These are phyloP conservation scores for Colletotrichum tanaceti DNA, from an alignment of 2,329 filamentous ascomycete species.

Conservation along the genomic window DNA sequence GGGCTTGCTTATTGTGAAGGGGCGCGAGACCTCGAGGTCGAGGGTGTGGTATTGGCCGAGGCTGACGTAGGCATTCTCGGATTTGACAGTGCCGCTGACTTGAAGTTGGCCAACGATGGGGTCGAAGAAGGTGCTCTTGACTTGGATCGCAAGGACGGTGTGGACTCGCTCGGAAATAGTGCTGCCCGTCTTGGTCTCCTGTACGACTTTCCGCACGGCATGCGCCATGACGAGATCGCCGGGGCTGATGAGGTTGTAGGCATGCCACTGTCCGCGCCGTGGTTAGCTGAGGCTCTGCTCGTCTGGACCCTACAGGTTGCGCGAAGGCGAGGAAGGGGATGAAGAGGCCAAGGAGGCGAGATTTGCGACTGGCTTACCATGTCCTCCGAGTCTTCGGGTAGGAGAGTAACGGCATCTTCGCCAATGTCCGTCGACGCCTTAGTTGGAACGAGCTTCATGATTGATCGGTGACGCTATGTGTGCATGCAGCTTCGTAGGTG, in stretches of 20 bases:
- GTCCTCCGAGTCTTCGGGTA: constrained; percentile 60
- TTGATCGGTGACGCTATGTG: not conserved
- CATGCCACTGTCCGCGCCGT: constrained; percentile 61
- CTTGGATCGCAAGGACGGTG: constrained; percentile 67
- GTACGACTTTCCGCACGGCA: constrained; percentile 66
- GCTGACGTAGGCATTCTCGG: constrained; percentile 64
- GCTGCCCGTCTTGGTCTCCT: constrained; percentile 60
- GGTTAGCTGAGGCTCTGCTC: constrained; percentile 1
- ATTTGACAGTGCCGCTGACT: constrained; percentile 65
- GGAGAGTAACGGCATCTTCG: constrained; percentile 56
- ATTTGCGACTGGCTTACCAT: constrained; percentile 52
- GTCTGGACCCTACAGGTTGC: not conserved
- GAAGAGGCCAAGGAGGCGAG: not conserved
- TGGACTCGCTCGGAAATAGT: constrained; percentile 64
- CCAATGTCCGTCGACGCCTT: constrained; percentile 53
- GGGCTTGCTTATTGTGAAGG: constrained; percentile 89
- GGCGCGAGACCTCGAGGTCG: constrained; percentile 87
- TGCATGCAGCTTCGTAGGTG: not conserved
- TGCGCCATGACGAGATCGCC: constrained; percentile 66
- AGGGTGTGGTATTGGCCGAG: constrained; percentile 70
- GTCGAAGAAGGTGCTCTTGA: constrained; percentile 70
- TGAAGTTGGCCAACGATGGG: constrained; percentile 65
- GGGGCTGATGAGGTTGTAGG: constrained; percentile 68
- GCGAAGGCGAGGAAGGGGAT: not conserved
- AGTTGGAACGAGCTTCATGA: constrained; percentile 55